phyloP scores from a whole-genome alignment of 441 rosid species.

The Arabidopsis lyrata region DNA sequence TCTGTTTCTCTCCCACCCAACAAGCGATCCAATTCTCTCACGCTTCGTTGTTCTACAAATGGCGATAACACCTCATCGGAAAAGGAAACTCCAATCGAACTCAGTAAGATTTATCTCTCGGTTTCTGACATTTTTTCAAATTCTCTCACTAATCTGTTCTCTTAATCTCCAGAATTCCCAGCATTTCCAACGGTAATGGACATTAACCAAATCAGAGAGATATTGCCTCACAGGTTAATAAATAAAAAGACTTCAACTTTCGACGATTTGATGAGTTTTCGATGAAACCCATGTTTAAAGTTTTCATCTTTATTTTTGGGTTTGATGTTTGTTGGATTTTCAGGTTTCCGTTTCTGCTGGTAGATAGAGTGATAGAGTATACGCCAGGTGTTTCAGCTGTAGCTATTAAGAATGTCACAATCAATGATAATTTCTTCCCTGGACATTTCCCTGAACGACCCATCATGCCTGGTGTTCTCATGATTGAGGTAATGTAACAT shows the following conservation, averaged over 20 bases:
- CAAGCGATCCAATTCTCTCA: constrained; percentile 39
- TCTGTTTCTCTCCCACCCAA: constrained; percentile 26
- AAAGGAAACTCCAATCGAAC: constrained; percentile 68
- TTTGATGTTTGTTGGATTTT: neutral
- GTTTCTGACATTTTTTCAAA: neutral
- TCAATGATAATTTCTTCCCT: constrained; percentile 92
- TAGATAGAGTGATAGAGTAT: constrained; percentile 93
- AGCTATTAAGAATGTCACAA: constrained; percentile 91
- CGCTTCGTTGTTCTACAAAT: constrained; percentile 55
- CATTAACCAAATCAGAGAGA: constrained; percentile 85
- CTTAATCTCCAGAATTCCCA: constrained; percentile 56
- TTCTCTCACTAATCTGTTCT: neutral
- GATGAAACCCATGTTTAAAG: constrained; percentile 1
- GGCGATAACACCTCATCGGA: constrained; percentile 47
- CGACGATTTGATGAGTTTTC: neutral
- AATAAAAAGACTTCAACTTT: neutral
- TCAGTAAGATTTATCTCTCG: constrained; percentile 45
- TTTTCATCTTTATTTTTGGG: neutral
- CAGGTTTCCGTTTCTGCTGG: constrained; percentile 91
- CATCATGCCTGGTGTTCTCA: constrained; percentile 96
- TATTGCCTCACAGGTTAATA: constrained; percentile 80
- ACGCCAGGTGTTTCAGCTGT: constrained; percentile 90
- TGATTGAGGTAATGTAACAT: constrained; percentile 73
- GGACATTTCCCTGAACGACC: constrained; percentile 97
- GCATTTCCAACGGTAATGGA: constrained; percentile 91